Base-by-base conservation (phyloP, 306 rosid genomes). In the Trichosanthes cucumerina region DNA sequence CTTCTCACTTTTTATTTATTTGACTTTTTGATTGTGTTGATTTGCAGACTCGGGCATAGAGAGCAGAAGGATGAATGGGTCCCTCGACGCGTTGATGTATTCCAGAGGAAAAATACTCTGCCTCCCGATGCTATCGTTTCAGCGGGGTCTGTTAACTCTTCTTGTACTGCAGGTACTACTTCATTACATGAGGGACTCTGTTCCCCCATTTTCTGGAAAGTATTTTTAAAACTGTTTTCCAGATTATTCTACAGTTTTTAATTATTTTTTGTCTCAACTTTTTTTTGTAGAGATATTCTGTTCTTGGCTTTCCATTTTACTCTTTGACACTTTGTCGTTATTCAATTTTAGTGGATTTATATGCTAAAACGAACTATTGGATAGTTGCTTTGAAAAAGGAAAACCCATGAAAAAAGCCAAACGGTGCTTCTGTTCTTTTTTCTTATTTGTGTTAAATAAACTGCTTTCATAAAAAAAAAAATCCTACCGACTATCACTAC, bases 1-100 rank as follows among this genome's bases (percentile, higher is more conserved):
- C 19, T 26, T 50, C 36, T 84, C 26, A 62, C n/a, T 78, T 68
- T 8, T 49, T 41, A 62, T 39, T 60, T 63, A 59, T 23, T 44
- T 18, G 50, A 78, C 56, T 77, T 70, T 59, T 80, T 36, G 36
- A 74, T 39, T 73, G 63, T n/a, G 4, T 64, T 39, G 38, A 83
- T 82, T 53, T 88, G 39, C 81, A 95, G 99, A 89, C 91, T 95
- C n/a, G 99, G 99, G 39, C 99, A 95, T 81, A 83, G 97, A 85
- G 99, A 95, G 91, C 99, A 95, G 90, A 95, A 95, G 90, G 99
- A 95, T 81, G 98, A 95, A 90, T 92, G 93, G 91, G 56, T 44
- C 74, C 99, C 99, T 77, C 98, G 99, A 4, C 97, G 92, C 76
- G 86, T 95, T 79, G 99, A 95, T 58, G 62, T 91, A 57, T 95